Percentiles rank a stretch among this genome's conserved stretches.
These are phyloP conservation scores for Cnidoscolus chayamansa DNA, from an alignment of 441 rosid species.

Conservation along the genomic window DNA sequence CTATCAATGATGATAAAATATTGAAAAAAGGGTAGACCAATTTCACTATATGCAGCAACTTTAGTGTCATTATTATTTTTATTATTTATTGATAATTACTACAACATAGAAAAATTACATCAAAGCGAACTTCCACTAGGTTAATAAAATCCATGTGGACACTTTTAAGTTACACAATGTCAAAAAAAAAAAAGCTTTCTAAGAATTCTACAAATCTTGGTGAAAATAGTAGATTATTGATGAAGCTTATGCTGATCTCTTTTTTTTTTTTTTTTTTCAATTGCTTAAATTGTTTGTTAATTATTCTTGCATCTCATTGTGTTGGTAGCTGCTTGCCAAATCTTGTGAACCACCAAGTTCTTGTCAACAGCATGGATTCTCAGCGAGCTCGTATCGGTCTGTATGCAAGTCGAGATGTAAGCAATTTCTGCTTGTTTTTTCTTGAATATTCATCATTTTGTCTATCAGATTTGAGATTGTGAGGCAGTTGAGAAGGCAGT, in stretches of 20 bases:
- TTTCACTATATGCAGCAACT: neutral
- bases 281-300: constrained; percentile 8
- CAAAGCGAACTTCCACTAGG: neutral
- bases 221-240: neutral
- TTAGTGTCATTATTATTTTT: neutral
- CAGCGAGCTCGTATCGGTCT: constrained; percentile 77
- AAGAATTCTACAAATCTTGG: neutral
- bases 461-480: neutral
- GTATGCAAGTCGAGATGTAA: constrained; percentile 89
- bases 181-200: neutral
- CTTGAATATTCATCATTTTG: constrained; percentile 7
- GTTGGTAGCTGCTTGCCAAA: constrained; percentile 80
- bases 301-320: constrained; percentile 19
- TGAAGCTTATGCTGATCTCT: neutral
- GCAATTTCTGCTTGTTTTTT: constrained; percentile 20
- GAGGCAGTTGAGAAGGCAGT: neutral
- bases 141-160: neutral
- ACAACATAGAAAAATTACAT: neutral
- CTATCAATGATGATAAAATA: neutral
- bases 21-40: neutral
- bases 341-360: constrained; percentile 77
- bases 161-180: neutral
- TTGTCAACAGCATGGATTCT: constrained; percentile 87
- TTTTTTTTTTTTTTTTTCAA: neutral
- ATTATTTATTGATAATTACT: too few species aligned